phyloP scores from a whole-genome alignment of 768 basidiomycete genomes.

The Boletus subcaerulescens region DNA sequence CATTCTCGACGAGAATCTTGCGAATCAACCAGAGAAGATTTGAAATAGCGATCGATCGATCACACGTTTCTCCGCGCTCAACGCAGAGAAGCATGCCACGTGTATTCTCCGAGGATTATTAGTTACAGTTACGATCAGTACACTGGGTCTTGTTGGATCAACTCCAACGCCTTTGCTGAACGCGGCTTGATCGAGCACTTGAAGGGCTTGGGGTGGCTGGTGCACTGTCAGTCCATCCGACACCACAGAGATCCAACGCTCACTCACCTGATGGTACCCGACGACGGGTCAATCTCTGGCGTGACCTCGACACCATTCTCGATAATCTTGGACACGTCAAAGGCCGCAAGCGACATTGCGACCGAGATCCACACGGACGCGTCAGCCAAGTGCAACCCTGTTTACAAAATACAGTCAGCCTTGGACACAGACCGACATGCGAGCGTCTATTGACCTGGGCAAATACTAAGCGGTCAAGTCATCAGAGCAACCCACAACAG shows the following conservation, averaged over 20 bases:
- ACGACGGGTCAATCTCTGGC: conserved; percentile 55
- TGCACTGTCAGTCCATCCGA: not conserved
- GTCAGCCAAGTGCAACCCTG: conserved; percentile 52
- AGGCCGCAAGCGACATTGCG: conserved; percentile 45
- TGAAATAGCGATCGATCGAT: conserved; percentile 5
- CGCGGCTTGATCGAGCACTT: conserved; percentile 60
- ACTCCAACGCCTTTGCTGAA: conserved; percentile 50
- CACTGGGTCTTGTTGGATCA: conserved; percentile 47
- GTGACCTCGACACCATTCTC: conserved; percentile 47
- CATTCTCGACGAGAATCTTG: conserved; percentile 44
- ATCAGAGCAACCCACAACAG: not conserved
- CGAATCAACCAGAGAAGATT: too few species aligned
- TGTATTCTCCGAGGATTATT: conserved; percentile 8
- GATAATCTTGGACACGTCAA: conserved; percentile 44
- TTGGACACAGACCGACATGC: conserved; percentile 14
- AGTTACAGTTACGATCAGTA: too few species aligned
- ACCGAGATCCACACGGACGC: conserved; percentile 45
- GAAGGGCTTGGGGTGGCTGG: conserved; percentile 60
- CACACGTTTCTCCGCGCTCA: not conserved
- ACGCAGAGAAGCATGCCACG: not conserved
- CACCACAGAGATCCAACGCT: not conserved
- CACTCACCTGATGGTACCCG: conserved; percentile 60
- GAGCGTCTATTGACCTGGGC: conserved; percentile 23
- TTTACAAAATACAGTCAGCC: conserved; percentile 14
- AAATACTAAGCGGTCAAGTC: conserved; percentile 14